These are phyloP conservation scores for Aspergillus kassunensis DNA, from an alignment of 495 filamentous ascomycete genomes.

Conservation along the genomic window DNA sequence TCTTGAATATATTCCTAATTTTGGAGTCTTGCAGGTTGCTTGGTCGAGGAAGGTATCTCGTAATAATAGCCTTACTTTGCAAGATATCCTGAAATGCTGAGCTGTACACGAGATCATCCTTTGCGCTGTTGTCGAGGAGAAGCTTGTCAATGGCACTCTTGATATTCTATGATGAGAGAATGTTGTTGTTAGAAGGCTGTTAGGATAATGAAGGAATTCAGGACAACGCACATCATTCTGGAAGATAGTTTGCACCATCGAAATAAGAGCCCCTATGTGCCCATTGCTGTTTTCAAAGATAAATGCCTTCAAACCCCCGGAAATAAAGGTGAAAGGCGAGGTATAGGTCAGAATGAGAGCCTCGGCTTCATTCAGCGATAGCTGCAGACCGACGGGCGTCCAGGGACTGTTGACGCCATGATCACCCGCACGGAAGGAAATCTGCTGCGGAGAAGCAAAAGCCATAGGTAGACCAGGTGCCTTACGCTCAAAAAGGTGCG, in stretches of 20 bases:
- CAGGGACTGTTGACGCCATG: no score
- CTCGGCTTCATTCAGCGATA: not conserved
- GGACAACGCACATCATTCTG: not conserved
- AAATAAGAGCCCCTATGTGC: not conserved
- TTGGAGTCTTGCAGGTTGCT: no score
- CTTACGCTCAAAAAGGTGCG: not conserved
- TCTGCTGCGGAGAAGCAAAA: not conserved
- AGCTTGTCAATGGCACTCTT: no score
- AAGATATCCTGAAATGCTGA: no score
- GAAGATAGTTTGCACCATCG: not conserved
- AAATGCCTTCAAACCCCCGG: not conserved
- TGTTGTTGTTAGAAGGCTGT: no score
- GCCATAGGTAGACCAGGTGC: not conserved
- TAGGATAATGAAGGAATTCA: not conserved
- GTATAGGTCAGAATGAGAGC: not conserved
- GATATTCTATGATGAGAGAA: no score
- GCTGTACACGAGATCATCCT: no score
- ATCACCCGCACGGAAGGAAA: not conserved
- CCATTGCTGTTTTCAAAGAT: not conserved
- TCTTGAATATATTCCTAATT: no score
- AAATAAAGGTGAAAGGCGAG: not conserved
- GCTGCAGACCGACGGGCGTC: not conserved
- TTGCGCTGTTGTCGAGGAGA: no score
- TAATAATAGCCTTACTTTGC: no score
- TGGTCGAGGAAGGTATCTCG: no score